Percentiles rank a stretch among this genome's conserved stretches.
These are phyloP conservation scores for Aplosporella prunicola DNA, from an alignment of 2,329 filamentous ascomycete genomes.

Conservation along the genomic window DNA sequence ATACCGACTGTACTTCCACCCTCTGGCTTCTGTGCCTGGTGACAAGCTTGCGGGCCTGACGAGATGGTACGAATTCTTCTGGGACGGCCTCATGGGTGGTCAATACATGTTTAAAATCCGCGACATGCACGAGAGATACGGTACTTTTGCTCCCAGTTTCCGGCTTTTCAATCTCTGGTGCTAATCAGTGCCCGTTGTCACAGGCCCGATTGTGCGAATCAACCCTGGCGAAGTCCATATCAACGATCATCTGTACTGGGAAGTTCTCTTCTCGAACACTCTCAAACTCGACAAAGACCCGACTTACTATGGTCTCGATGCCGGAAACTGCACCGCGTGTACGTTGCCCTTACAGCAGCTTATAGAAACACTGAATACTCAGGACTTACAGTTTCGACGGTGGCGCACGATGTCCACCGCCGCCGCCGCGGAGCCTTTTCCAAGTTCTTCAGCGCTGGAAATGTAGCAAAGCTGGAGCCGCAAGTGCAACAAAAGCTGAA, in stretches of 20 bases:
- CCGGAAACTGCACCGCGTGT: neutral
- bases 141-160: neutral
- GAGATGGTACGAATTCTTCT: constrained; percentile 17
- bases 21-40: constrained; percentile 14
- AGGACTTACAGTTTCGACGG: constrained; percentile 2
- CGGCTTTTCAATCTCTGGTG: neutral
- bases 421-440: constrained; percentile 10
- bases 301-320: constrained; percentile 1
- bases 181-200: neutral
- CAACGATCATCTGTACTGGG: constrained; percentile 19
- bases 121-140: constrained; percentile 20
- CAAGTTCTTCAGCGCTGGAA: constrained; percentile 11
- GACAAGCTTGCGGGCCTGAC: constrained; percentile 16
- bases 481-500: neutral
- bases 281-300: constrained; percentile 11
- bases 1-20: constrained; percentile 11
- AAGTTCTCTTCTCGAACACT: constrained; percentile 2
- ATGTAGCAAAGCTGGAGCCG: constrained; percentile 10
- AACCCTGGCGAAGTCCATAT: constrained; percentile 24
- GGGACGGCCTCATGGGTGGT: constrained; percentile 16
- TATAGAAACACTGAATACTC: neutral
- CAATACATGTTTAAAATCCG: constrained; percentile 15
- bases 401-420: constrained; percentile 15
- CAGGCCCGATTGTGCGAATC: constrained; percentile 25
- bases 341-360: neutral